Conservation (phyloP, 1,139 yeast species). For the Zygosaccharomyces sapae region DNA sequence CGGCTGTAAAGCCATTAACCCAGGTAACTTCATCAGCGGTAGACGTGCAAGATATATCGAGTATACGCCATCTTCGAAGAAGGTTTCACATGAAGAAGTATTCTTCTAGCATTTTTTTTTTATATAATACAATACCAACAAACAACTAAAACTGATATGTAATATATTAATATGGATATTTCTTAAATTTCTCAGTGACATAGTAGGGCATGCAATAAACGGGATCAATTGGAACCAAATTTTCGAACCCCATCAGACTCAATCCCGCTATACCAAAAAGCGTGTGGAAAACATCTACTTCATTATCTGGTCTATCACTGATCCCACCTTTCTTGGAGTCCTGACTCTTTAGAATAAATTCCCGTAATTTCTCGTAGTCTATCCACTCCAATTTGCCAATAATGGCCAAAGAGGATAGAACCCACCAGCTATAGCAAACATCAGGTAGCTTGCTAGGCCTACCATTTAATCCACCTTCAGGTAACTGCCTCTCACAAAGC, state of each 20-base stretch:
- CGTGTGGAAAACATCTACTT: slow-evolving; percentile 90
- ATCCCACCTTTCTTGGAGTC: slow-evolving; percentile 81
- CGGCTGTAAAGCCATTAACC: slow-evolving; percentile 75
- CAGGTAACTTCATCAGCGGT: slow-evolving; percentile 54
- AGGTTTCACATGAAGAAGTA: slow-evolving; percentile 47
- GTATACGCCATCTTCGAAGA: slow-evolving; percentile 57
- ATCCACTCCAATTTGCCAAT: slow-evolving; percentile 71
- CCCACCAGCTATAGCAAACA: slow-evolving; percentile 99
- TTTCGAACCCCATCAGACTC: slow-evolving; percentile 61
- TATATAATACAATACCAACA: background rate
- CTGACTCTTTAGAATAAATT: slow-evolving; percentile 72
- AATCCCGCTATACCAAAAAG: slow-evolving; percentile 86
- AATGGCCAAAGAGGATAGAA: slow-evolving; percentile 70
- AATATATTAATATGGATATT: slow-evolving; percentile 41
- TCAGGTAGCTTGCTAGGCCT: slow-evolving; percentile 95
- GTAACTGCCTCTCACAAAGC: slow-evolving; percentile 89
- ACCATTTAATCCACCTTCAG: slow-evolving; percentile 89
- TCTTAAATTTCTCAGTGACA: slow-evolving; percentile 42
- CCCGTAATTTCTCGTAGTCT: slow-evolving; percentile 53
- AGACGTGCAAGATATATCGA: slow-evolving; percentile 63
- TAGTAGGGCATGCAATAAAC: slow-evolving; percentile 73
- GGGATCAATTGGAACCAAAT: slow-evolving; percentile 67
- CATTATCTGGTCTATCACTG: slow-evolving; percentile 86
- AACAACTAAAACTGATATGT: slow-evolving; percentile 5
- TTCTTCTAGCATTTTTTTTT: slow-evolving; percentile 35